Evolutionary conservation across 2,329 filamentous ascomycete genomes (phyloP).

Genomic region (Trematosphaeria pertusa): DNA sequence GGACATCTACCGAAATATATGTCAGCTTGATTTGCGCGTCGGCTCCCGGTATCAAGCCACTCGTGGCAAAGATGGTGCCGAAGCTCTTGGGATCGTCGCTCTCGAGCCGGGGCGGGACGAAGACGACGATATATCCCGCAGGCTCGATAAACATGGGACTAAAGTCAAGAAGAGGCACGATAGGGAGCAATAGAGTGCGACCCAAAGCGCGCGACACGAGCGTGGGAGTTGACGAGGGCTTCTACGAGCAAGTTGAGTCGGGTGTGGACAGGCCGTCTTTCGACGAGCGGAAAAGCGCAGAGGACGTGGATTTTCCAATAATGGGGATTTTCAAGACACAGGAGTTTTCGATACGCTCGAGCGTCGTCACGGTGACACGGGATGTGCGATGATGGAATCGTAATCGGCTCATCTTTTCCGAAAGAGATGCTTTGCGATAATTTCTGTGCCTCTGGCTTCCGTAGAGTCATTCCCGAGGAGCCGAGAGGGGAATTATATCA

Average conservation of each 20-base stretch:
- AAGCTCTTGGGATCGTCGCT: conserved; percentile 25
- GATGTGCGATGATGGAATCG: no score
- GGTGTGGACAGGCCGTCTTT: no score
- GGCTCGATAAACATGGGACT: conserved; percentile 15
- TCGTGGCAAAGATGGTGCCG: conserved; percentile 24
- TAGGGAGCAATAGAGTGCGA: conserved; percentile 11
- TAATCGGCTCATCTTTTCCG: no score
- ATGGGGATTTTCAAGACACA: no score
- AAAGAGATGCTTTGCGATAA: no score
- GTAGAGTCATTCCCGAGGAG: no score
- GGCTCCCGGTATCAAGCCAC: conserved; percentile 27
- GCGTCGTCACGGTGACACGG: no score
- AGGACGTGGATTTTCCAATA: no score
- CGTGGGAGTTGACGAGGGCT: conserved; percentile 14
- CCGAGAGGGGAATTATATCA: no score
- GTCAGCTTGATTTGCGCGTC: conserved; percentile 28
- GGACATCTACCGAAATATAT: conserved; percentile 31
- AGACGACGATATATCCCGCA: background rate
- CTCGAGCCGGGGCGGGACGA: conserved; percentile 13
- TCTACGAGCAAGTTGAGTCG: conserved; percentile 16
- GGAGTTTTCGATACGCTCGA: no score
- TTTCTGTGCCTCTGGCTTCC: no score
- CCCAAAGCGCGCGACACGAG: conserved; percentile 10
- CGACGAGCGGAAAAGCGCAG: no score
- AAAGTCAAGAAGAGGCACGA: conserved; percentile 16